Evolutionary conservation across 306 rosid species (phyloP), one percentile per base, ranked within the genome.

Genomic region (Elaeagnus macrophylla): DNA sequence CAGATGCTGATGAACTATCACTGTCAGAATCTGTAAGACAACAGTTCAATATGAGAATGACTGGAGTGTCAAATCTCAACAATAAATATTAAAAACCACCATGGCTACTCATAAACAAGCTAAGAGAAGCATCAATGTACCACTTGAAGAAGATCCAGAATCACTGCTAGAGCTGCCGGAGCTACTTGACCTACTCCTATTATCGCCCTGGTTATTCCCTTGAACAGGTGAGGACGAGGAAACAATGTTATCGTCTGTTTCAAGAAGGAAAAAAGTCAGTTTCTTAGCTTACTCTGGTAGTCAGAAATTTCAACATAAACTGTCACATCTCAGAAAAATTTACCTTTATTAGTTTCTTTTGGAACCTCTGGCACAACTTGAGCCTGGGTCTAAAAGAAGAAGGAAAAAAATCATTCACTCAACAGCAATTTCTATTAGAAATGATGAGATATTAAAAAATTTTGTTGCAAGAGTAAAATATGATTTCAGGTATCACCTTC

Each of bases 101-200:
- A 36, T n/a, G 10, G 68, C n/a, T 56, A 38, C 15, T 13, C 35
- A 14, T n/a, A 13, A 10, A 6, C 20, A 63, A 54, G 20, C 12
- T 44, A 53, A 60, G 20, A 39, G 7, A 13, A n/a, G 32, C n/a
- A 60, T 60, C 40, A 39, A 64, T 53, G 62, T 91, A 91, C 99
- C 99, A 71, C 93, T 87, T 18, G 99, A 91, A 55, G 96, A 84
- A 56, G 99, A 86, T 51, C 94, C 95, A 50, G 99, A 91, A 77
- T 76, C 96, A 55, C 99, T 87, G 75, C 94, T 91, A 37, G 99
- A 91, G 74, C 95, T 82, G 85, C 93, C 80, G 60, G 96, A 84
- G 72, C 99, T 91, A 75, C 97, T 84, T 54, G 95, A 82, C 73
- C 95, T 84, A 82, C 95, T 86, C 64, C 83, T 74, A 75, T 79